Evolutionary conservation across 441 rosid species (phyloP).

Genomic region (Theobroma grandiflorum): DNA sequence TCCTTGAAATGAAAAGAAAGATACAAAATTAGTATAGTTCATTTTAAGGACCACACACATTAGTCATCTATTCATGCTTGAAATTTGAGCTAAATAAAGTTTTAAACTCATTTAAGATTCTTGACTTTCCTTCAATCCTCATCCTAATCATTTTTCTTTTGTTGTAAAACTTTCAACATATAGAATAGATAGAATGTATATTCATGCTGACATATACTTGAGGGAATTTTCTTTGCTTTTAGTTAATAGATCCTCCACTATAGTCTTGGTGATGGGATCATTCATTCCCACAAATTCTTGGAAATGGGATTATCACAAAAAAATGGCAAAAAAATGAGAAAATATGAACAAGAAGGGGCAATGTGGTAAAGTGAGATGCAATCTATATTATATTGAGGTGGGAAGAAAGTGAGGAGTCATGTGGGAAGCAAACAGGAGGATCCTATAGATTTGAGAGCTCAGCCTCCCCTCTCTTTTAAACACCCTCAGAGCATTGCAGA

Average conservation of each 20-base stretch:
- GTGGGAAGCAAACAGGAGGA: slow-evolving; percentile 46
- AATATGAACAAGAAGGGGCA: slow-evolving; percentile 35
- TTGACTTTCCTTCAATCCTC: too few species aligned
- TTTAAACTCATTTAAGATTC: too few species aligned
- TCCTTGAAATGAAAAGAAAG: too few species aligned
- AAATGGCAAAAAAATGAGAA: background rate
- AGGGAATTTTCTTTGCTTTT: too few species aligned
- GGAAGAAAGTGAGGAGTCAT: slow-evolving; percentile 59
- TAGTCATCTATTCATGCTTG: too few species aligned
- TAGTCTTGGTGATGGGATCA: too few species aligned
- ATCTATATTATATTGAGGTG: slow-evolving; percentile 36
- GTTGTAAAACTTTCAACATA: too few species aligned
- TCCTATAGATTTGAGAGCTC: slow-evolving; percentile 48
- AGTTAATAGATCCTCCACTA: too few species aligned
- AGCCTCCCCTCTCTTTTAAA: slow-evolving; percentile 38
- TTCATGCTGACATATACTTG: background rate
- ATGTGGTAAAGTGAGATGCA: slow-evolving; percentile 36
- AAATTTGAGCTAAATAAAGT: too few species aligned
- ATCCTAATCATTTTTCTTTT: too few species aligned
- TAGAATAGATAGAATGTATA: background rate
- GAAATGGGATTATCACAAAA: background rate
- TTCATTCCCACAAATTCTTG: background rate
- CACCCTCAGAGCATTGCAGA: slow-evolving; percentile 37
- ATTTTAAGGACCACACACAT: too few species aligned
- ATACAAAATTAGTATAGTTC: too few species aligned